These are phyloP conservation scores for Stenogyne calaminthoides DNA, from an alignment of 305 asterid genomes.

Conservation along the genomic window DNA sequence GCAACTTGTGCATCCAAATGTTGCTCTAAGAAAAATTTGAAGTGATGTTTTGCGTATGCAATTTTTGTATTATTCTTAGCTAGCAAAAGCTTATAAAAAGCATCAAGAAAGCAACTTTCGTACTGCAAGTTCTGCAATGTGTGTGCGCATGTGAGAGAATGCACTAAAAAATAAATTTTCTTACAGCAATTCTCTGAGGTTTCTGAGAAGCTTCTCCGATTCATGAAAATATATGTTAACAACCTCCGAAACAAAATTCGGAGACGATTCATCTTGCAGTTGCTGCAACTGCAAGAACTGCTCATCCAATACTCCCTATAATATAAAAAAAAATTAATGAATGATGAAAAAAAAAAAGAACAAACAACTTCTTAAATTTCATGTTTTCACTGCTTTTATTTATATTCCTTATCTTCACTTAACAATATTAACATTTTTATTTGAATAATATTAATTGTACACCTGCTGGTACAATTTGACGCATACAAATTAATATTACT, in stretches of 20 bases:
- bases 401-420: too few relatives aligned
- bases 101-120: slow-evolving; percentile 7
- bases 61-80: background rate
- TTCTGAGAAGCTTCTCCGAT: slow-evolving; percentile 76
- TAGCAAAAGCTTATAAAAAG: slow-evolving; percentile 13
- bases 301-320: slow-evolving; percentile 80
- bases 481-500: too few relatives aligned
- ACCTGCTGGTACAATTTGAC: too few relatives aligned
- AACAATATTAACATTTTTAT: too few relatives aligned
- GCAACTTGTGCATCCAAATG: too few relatives aligned
- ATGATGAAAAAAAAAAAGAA: too few relatives aligned
- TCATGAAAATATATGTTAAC: slow-evolving; percentile 79
- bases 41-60: background rate
- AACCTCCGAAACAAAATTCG: slow-evolving; percentile 87
- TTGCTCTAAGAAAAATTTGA: background rate
- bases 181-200: slow-evolving; percentile 75
- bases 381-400: too few relatives aligned
- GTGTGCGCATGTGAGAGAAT: background rate
- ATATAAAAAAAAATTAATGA: too few relatives aligned
- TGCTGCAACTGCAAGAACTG: slow-evolving; percentile 88
- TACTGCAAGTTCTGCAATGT: background rate
- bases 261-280: slow-evolving; percentile 84
- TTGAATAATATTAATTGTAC: too few relatives aligned
- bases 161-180: background rate
- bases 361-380: too few relatives aligned